These are phyloP conservation scores for Colletotrichum filicis DNA, from an alignment of 2,329 filamentous ascomycete species.

Conservation along the genomic window DNA sequence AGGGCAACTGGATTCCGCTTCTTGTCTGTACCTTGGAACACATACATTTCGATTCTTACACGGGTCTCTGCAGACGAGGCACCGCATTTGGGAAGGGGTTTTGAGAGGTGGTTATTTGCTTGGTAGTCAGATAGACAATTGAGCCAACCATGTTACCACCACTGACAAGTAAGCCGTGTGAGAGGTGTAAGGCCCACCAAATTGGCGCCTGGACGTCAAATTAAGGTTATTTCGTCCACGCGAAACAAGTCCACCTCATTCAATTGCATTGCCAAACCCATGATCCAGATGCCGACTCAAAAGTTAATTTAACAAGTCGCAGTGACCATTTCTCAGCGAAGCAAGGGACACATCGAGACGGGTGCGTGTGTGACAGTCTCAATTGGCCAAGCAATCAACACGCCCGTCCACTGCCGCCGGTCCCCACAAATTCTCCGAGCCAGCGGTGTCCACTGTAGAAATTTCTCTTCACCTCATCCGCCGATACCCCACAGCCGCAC, in stretches of 20 bases:
- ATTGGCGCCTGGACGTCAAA: conserved; percentile 2
- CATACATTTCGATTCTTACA: conserved; percentile 30
- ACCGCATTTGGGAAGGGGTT: conserved; percentile 28
- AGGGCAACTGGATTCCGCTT: conserved; percentile 6
- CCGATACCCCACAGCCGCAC: conserved; percentile 12
- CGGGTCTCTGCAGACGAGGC: background rate
- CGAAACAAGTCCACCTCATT: conserved; percentile 1
- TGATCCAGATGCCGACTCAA: background rate
- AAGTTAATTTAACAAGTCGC: background rate
- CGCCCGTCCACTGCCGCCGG: background rate
- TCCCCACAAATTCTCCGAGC: conserved; percentile 28
- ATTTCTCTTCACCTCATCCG: conserved; percentile 20
- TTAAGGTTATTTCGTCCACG: conserved; percentile 10
- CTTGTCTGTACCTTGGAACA: conserved; percentile 10
- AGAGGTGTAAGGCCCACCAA: background rate
- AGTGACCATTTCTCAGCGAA: background rate
- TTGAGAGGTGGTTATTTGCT: background rate
- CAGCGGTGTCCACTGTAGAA: conserved; percentile 10
- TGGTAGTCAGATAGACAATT: conserved; percentile 1
- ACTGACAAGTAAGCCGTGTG: too few relatives aligned
- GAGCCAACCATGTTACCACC: background rate
- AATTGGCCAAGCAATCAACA: background rate
- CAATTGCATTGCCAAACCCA: background rate
- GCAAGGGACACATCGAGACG: background rate
- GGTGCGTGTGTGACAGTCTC: background rate